Base-by-base conservation (phyloP, 345 rosid species). In the Excoecaria agallocha region DNA sequence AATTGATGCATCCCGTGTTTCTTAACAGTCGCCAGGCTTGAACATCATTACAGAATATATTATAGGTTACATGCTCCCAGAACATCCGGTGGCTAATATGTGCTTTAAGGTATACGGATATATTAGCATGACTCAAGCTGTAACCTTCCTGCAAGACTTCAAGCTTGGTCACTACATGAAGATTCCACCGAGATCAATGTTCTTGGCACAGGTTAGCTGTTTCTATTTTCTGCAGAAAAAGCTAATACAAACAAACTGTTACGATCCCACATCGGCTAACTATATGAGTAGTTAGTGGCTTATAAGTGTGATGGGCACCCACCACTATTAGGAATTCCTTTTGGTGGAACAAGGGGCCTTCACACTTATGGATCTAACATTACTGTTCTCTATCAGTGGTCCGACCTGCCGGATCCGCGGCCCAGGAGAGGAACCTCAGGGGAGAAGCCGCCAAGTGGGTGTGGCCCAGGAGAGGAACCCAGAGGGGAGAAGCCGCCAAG, bases 121-220 rank as follows among this genome's bases (percentile, higher is more conserved):
- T 80, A 89, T 93, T 43, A 93, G 95, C 80, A 89, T 91, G 97
- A 17, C 58, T 71, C 98, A 93, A 76, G 98, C 90, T 51, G 72
- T 91, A 15, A 83, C 88, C 57, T 93, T 93, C 69, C 62, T 93
- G 20, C 39, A 61, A 6, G 98, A 93, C 82, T 91, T 93, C 64
- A 93, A 93, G 80, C 92, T 89, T 19, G 97, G 94, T n/a, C 94
- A 87, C 71, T 93, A 93, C 88, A 93, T 89, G 98, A 91, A 93
- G 85, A 91, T 93, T 60, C 98, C 94, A 2, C 98, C 98, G 1
- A 80, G 90, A 80, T 76, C 91, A 7, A 93, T 93, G 98, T 91
- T 87, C 87, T 76, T 85, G 85, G 93, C 93, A 70, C 98, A 93
- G 90, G 90, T 85, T 8, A 73, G 77, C 71, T 68, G 43, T 15